Evolutionary conservation across 345 rosid species (phyloP).

Genomic region (Carallia pectinifolia): DNA sequence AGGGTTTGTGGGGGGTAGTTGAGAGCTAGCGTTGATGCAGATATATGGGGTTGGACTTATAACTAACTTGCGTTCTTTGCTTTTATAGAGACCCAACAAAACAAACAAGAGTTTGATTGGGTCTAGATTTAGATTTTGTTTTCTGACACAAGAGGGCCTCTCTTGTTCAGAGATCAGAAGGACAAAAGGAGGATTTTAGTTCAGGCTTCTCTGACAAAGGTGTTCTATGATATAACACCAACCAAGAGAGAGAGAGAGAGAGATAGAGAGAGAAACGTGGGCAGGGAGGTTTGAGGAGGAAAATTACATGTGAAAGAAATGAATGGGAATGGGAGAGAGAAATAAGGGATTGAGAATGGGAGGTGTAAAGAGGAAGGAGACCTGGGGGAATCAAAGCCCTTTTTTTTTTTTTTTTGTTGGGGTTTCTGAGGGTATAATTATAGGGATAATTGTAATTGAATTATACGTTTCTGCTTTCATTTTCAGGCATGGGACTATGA

Average conservation of each 20-base stretch:
- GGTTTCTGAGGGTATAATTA: too few relatives aligned
- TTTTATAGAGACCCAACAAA: conserved; percentile 14
- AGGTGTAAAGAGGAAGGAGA: conserved; percentile 41
- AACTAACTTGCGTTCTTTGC: neutral
- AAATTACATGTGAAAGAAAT: conserved; percentile 11
- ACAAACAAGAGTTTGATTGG: neutral
- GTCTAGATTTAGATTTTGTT: conserved; percentile 12
- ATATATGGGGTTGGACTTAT: neutral
- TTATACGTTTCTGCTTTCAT: conserved; percentile 26
- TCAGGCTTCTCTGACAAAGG: conserved; percentile 30
- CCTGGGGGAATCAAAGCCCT: conserved; percentile 21
- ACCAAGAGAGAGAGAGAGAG: conserved; percentile 2
- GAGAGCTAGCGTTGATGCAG: neutral
- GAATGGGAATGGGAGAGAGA: conserved; percentile 1
- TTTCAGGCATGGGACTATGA: conserved; percentile 6
- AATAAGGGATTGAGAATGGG: conserved; percentile 32
- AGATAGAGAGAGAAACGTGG: conserved; percentile 16
- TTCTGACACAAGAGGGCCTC: conserved; percentile 42
- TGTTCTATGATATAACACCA: conserved; percentile 16
- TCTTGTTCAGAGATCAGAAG: conserved; percentile 20
- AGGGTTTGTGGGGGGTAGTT: conserved; percentile 25
- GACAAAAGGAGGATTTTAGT: conserved; percentile 24
- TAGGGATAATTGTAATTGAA: conserved; percentile 2
- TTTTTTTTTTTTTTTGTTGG: too few relatives aligned
- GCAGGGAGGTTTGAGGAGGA: conserved; percentile 16